Percentiles rank a stretch among this genome's conserved stretches.
Evolutionary conservation across 768 basidiomycete genomes (phyloP).

Genomic region (Candolleomyces efflorescens): DNA sequence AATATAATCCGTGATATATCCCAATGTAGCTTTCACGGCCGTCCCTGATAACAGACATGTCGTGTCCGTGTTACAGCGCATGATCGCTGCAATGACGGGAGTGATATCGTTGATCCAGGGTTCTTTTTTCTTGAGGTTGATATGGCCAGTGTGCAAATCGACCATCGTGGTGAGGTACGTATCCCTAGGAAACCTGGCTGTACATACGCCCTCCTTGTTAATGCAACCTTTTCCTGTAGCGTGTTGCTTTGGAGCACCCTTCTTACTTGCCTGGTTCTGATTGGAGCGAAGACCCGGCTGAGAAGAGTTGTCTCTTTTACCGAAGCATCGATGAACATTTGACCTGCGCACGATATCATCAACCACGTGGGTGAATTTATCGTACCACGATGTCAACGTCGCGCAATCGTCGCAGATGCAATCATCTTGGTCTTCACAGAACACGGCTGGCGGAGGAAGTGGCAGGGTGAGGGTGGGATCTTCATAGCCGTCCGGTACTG

Average conservation of each 20-base stretch:
- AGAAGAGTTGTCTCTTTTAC: no score
- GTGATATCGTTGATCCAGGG: slow-evolving; percentile 32
- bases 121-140: slow-evolving; percentile 29
- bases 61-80: slow-evolving; percentile 36
- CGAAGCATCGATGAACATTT: background rate
- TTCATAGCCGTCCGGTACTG: background rate
- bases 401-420: background rate
- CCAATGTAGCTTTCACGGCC: slow-evolving; percentile 34
- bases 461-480: background rate
- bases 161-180: slow-evolving; percentile 16
- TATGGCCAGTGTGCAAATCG: slow-evolving; percentile 24
- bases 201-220: slow-evolving; percentile 26
- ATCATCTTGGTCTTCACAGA: background rate
- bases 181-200: slow-evolving; percentile 30
- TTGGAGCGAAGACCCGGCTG: no score
- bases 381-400: no score
- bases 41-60: slow-evolving; percentile 36
- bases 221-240: slow-evolving; percentile 1
- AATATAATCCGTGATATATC: slow-evolving; percentile 42
- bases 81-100: slow-evolving; percentile 30
- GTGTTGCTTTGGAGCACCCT: slow-evolving; percentile 4
- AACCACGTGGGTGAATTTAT: slow-evolving; percentile 1
- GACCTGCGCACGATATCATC: background rate
- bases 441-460: background rate
- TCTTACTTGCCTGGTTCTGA: no score